Evolutionary conservation across 352 stramenopile species (phyloP), one percentile per base, ranked within the genome.

Genomic region (Pythium volutum): DNA sequence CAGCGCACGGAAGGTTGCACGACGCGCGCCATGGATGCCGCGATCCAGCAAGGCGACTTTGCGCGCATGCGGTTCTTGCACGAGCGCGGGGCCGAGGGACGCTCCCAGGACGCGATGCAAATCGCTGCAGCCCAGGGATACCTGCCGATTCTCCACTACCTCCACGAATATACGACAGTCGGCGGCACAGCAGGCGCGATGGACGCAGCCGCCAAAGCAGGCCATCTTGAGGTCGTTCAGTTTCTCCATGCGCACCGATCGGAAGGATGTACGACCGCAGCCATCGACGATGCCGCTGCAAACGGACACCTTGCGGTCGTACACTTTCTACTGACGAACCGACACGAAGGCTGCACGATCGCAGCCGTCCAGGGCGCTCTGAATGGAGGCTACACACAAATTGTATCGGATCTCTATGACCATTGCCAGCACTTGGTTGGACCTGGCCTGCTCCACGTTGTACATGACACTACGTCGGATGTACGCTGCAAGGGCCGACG

Each of bases 1-100:
- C 23, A 53, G 15, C 46, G 46, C 5, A 26, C 46, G 26, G 46
- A 53, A 53, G 46, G 46, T 1, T 53, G 46, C 26, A 53, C 46
- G 26, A 39, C 7, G 3, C 26, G 26, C 6, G 46, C 46, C 10
- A 29, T 27, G 14, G 46, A 39, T 23, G 46, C 25, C 3, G 46
- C 26, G 2, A 26, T 39, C 15, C 5, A 36, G 4, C 7, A 4
- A 3, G 26, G 26, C 8, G 15, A 39, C 26, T 3, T 53, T 1
- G 6, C 0, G 15, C 6, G 25, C 2, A 26, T 53, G 6, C 25
- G 10, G 15, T 39, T 25, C 4, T 16, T 53, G 4, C 46, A 25
- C 26, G 46, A 53, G 14, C 23, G 15, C 20, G 4, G 15, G 0
- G 4, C 14, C 4, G 46, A 39, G 9, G 46, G 46, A 4, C 23